phyloP scores from a whole-genome alignment of 495 filamentous ascomycete genomes.

The Aspergillus taichungensis region DNA sequence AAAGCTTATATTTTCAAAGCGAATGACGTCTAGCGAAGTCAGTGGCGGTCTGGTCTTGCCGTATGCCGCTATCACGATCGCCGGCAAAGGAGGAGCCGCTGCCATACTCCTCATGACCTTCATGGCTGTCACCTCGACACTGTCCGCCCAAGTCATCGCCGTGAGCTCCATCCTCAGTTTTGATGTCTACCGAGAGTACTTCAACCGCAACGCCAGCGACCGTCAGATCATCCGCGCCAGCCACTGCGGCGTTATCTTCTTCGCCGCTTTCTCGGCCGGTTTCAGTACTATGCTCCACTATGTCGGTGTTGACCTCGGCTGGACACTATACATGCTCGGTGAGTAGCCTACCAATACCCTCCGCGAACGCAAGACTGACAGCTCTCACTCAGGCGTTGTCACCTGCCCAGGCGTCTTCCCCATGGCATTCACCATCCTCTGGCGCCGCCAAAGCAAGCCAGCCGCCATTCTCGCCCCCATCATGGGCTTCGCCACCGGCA shows the following conservation, averaged over 20 bases:
- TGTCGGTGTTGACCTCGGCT: conserved; percentile 26
- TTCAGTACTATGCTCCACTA: conserved; percentile 33
- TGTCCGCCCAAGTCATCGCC: conserved; percentile 36
- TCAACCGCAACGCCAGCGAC: conserved; percentile 33
- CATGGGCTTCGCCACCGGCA: conserved; percentile 30
- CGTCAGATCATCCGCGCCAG: conserved; percentile 27
- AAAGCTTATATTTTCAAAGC: conserved; percentile 7
- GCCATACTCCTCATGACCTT: conserved; percentile 35
- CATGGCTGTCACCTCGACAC: conserved; percentile 37
- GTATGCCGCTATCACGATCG: conserved; percentile 32
- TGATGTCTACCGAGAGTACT: conserved; percentile 37
- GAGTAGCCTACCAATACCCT: conserved; percentile 1
- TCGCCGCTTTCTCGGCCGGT: conserved; percentile 29
- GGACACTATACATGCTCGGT: conserved; percentile 34
- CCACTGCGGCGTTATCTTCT: conserved; percentile 38
- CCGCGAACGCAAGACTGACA: neutral
- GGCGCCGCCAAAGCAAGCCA: conserved; percentile 34
- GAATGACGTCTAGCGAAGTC: conserved; percentile 32
- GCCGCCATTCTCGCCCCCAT: conserved; percentile 38
- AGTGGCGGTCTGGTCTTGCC: conserved; percentile 31
- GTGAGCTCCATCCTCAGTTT: conserved; percentile 35
- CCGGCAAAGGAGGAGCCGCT: conserved; percentile 35
- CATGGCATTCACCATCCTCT: conserved; percentile 41
- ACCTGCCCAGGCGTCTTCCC: conserved; percentile 41
- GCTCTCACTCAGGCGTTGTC: conserved; percentile 19